Base-by-base conservation (phyloP, 768 basidiomycete species). In the Boletus fagicola region DNA sequence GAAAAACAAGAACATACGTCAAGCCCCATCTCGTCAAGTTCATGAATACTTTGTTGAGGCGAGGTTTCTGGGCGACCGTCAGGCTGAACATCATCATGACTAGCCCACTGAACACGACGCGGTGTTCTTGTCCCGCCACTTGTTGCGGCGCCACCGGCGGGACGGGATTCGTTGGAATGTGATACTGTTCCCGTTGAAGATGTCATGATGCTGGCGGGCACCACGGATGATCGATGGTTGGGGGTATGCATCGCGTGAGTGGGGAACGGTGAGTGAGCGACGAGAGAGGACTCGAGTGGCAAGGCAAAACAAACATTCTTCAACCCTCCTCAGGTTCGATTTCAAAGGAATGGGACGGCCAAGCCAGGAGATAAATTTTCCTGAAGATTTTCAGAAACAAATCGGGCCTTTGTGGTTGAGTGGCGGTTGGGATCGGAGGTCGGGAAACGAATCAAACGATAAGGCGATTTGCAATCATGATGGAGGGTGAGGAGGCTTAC, bases 71-170 rank as follows among this genome's bases (percentile, higher is more conserved):
- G n/a, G 11, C 50, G 31, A 2, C 20, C 24, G 35, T 49, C 46
- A 9, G 36, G 18, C 49, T 63, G 60, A 36, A 62, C 58, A 9
- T 68, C 64, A n/a, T 68, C 65, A 26, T 60, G 60, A 49, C 72
- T 71, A 13, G 76, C 70, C 83, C 82, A 83, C 59, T 84, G 83
- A 3, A 84, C 80, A 47, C 78, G 80, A 24, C 79, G 77, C 2
- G 79, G 80, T 2, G 79, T 79, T 59, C 78, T 78, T n/a, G 66
- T 65, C 5, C 77, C 79, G 16, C 53, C 53, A 3, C 63, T 51
- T 5, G 64, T 46, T 10, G 62, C 60, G 2, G 54, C 62, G 26
- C 58, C 65, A 15, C 61, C 64, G 5, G 67, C 64, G 22, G 53
- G 58, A 33, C 61, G 58, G 20, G 63, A 49, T 11, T 57, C 57